Evolutionary conservation across 106 monocot species (phyloP).

Genomic region (Dendrobium huoshanense): DNA sequence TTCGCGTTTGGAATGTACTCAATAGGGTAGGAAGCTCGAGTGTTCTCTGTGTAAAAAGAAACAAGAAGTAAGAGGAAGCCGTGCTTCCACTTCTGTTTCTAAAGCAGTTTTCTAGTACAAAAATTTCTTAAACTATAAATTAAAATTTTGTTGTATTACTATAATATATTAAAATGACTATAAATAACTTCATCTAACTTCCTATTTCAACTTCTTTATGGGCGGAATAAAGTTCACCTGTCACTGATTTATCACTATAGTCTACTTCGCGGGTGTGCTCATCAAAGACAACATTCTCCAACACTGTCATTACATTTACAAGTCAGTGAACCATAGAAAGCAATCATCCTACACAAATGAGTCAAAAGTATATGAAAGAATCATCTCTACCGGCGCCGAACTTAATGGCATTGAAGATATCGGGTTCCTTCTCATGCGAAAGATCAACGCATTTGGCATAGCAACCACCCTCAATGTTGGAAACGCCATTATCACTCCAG

Average conservation of each 20-base stretch:
- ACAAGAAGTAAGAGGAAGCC: not conserved
- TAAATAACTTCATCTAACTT: too few relatives aligned
- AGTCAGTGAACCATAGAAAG: not conserved
- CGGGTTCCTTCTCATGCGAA: constrained; percentile 79
- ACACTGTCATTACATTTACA: constrained; percentile 27
- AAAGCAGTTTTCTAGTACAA: too few relatives aligned
- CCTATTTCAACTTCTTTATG: too few relatives aligned
- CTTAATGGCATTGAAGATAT: constrained; percentile 93
- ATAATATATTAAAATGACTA: too few relatives aligned
- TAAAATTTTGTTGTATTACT: too few relatives aligned
- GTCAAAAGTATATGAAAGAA: not conserved
- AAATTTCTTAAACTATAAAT: too few relatives aligned
- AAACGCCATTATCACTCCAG: constrained; percentile 89
- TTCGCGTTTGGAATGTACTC: constrained; percentile 96
- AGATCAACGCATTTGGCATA: constrained; percentile 91
- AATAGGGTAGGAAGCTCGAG: constrained; percentile 89
- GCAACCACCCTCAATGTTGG: constrained; percentile 97
- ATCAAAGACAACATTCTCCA: constrained; percentile 95
- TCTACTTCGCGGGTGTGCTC: constrained; percentile 87
- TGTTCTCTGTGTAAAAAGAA: constrained; percentile 51
- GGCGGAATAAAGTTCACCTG: constrained; percentile 28
- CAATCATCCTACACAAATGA: not conserved
- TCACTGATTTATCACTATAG: constrained; percentile 79
- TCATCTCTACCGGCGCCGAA: constrained; percentile 70
- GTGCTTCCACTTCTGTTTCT: too few relatives aligned